Conservation (phyloP, 768 basidiomycete genomes). For the Amanita molliuscula region DNA sequence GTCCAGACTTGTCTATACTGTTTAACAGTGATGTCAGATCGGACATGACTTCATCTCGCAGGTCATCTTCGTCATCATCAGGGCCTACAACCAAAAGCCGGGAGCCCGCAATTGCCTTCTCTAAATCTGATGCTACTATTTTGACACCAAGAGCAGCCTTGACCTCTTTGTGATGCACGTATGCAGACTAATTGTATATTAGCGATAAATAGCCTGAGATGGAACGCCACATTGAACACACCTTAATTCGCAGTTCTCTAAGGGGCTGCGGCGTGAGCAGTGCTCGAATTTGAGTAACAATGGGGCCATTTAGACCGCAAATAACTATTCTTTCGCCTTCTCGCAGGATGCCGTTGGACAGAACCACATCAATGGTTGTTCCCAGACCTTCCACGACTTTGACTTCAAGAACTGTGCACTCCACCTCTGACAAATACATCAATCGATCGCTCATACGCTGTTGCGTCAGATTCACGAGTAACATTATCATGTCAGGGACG, state of each 20-base stretch:
- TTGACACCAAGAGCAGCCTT: conserved; percentile 97
- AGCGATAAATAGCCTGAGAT: conserved; percentile 6
- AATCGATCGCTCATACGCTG: conserved; percentile 95
- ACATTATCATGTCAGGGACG: conserved; percentile 98
- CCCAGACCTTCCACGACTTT: conserved; percentile 98
- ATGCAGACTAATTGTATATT: conserved; percentile 55
- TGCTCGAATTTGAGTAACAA: conserved; percentile 90
- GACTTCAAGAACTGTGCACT: conserved; percentile 97
- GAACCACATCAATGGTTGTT: conserved; percentile 93
- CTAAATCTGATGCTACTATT: conserved; percentile 87
- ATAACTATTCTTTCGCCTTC: conserved; percentile 94
- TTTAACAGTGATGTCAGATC: conserved; percentile 83
- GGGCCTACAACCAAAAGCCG: conserved; percentile 86
- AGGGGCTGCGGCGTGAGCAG: conserved; percentile 93
- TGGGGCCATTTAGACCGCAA: conserved; percentile 95
- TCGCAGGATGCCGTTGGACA: conserved; percentile 85
- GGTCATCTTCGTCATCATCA: conserved; percentile 93
- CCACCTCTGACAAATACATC: conserved; percentile 96
- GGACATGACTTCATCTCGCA: conserved; percentile 93
- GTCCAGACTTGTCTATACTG: conserved; percentile 91
- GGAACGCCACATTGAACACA: conserved; percentile 16
- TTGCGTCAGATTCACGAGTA: conserved; percentile 94
- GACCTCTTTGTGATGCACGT: conserved; percentile 95
- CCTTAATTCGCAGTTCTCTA: conserved; percentile 93
- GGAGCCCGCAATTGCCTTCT: conserved; percentile 97